Conservation (phyloP, 1,284 basidiomycete genomes). For the Blastosporella zonata region DNA sequence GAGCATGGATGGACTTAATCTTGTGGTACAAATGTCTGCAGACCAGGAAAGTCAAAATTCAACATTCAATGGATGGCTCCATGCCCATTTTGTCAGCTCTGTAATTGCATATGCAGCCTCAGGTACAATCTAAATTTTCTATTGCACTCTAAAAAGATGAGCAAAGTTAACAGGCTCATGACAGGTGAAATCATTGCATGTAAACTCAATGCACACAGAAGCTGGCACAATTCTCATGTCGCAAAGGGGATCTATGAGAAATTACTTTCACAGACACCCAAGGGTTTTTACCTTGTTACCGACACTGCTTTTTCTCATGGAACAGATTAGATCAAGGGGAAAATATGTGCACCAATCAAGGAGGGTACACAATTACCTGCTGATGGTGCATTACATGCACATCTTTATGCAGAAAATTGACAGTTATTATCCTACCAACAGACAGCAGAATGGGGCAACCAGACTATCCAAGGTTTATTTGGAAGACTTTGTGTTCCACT, state of each 20-base stretch:
- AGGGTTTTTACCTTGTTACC: conserved; percentile 39
- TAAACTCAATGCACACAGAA: conserved; percentile 40
- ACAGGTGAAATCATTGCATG: conserved; percentile 24
- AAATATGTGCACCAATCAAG: conserved; percentile 41
- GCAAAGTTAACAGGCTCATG: not conserved
- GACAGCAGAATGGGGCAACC: conserved; percentile 47
- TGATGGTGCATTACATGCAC: conserved; percentile 22
- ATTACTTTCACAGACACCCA: conserved; percentile 30
- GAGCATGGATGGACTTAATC: conserved; percentile 32
- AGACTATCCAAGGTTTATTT: conserved; percentile 40
- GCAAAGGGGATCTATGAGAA: conserved; percentile 37
- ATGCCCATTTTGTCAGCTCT: conserved; percentile 11
- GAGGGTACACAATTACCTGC: conserved; percentile 28
- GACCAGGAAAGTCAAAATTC: conserved; percentile 12
- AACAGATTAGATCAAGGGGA: conserved; percentile 25
- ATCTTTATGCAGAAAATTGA: conserved; percentile 26
- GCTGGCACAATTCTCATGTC: conserved; percentile 46
- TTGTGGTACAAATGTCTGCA: conserved; percentile 26
- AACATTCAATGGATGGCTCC: conserved; percentile 4
- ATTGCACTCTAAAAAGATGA: too few relatives aligned
- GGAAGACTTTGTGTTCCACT: conserved; percentile 37
- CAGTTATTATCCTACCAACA: conserved; percentile 38
- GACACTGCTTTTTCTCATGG: conserved; percentile 44
- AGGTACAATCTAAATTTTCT: conserved; percentile 2
- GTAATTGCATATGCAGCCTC: conserved; percentile 10